Percentiles rank a stretch among this genome's conserved stretches.
Conservation (phyloP, 345 rosid genomes). For the Euclidium syriacum region DNA sequence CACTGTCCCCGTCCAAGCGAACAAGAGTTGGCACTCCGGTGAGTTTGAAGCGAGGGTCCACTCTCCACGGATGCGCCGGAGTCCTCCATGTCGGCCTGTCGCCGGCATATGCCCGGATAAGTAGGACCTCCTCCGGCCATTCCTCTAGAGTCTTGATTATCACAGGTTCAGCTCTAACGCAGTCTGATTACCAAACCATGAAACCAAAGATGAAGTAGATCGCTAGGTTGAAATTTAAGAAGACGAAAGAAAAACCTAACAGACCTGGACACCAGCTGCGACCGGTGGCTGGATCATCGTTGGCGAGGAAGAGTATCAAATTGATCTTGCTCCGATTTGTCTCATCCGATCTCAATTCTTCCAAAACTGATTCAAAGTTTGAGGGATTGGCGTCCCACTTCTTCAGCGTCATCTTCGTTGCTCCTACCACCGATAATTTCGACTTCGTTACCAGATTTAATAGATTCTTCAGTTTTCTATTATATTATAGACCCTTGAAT, state of each 20-base stretch:
- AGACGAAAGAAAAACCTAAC: neutral
- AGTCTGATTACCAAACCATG: constrained; percentile 38
- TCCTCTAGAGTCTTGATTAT: constrained; percentile 69
- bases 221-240: neutral
- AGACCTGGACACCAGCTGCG: constrained; percentile 89
- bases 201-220: neutral
- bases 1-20: constrained; percentile 51
- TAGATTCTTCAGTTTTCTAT: too few relatives aligned
- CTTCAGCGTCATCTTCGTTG: constrained; percentile 46
- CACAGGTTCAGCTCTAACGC: constrained; percentile 93
- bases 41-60: constrained; percentile 65
- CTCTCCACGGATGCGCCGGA: constrained; percentile 68
- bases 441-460: constrained; percentile 1
- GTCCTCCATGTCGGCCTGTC: constrained; percentile 85
- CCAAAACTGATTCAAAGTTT: constrained; percentile 44
- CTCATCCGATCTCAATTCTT: constrained; percentile 52
- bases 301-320: constrained; percentile 76
- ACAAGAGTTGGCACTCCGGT: constrained; percentile 79
- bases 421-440: neutral
- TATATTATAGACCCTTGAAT: too few relatives aligned
- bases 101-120: constrained; percentile 74
- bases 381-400: constrained; percentile 49
- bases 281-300: constrained; percentile 66
- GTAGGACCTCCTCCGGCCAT: constrained; percentile 45
- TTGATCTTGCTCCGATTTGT: constrained; percentile 44